Evolutionary conservation across 768 basidiomycete genomes (phyloP), one percentile per base, ranked within the genome.

Genomic region (Russula abietina): DNA sequence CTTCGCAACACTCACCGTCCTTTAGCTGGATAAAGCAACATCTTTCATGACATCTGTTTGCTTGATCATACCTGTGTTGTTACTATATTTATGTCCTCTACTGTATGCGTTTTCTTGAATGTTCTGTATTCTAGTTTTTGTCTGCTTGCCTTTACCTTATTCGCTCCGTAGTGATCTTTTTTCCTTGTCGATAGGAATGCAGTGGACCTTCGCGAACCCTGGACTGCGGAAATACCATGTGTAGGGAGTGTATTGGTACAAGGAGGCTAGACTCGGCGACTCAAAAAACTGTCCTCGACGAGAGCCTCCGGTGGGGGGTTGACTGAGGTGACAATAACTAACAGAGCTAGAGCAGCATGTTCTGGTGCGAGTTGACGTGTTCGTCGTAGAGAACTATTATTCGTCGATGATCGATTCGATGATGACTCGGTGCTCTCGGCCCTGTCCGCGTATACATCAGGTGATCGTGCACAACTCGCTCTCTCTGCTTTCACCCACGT

Each of bases 61-160:
- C 22, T 59, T 59, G 62, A 54, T 59, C 38, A 58, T 59, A 59
- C 62, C 62, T 43, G 45, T 7, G 12, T 10, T 55, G 57, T 16
- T 55, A 22, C 55, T 33, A 32, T 60, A 55, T 64, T 56, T 60
- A 55, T 64, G 46, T 28, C 32, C 36, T 59, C 32, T 62, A 30
- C 28, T 30, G 28, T 62, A 32, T 46, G 39, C 26, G 48, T 49
- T 4, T 24, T 39, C 61, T 43, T 39, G 36, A 43, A 30, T 33
- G 22, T n/a, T 28, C 12, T 41, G 61, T 52, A 33, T n/a, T 4
- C 0, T 46, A 22, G 52, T 41, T 19, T 33, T 54, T 32, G 19
- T 54, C 11, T 19, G 28, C 46, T 59, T 8, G 28, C 4, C 45
- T 50, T 26, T 64, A 64, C 33, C 54, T 55, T 60, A 64, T 56